Percentiles rank a stretch among this genome's conserved stretches.
phyloP scores from a whole-genome alignment of 805 yeast genomes.

The Maudiozyma turicensis region DNA sequence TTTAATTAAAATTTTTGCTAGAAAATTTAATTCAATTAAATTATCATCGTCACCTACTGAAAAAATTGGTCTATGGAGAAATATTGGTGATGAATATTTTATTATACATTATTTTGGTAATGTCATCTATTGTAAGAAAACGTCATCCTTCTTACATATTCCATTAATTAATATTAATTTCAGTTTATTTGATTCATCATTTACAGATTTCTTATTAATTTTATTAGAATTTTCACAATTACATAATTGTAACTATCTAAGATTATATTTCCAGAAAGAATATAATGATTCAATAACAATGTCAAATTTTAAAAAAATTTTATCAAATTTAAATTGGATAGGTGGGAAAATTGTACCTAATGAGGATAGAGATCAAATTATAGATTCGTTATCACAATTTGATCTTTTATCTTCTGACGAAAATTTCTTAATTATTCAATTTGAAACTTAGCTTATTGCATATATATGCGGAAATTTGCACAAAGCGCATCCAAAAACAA shows the following conservation, averaged over 20 bases:
- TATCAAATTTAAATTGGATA: constrained; percentile 26
- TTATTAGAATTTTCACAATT: constrained; percentile 21
- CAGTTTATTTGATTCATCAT: background rate
- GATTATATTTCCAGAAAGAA: constrained; percentile 19
- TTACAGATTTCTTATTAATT: constrained; percentile 22
- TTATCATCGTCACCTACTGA: background rate
- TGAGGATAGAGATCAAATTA: constrained; percentile 13
- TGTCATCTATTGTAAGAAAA: constrained; percentile 3
- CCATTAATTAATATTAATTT: constrained; percentile 8
- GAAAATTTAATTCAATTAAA: background rate
- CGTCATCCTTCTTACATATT: constrained; percentile 15
- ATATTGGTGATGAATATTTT: constrained; percentile 17
- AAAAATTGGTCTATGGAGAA: constrained; percentile 14
- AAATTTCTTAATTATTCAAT: constrained; percentile 21
- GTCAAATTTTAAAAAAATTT: constrained; percentile 13
- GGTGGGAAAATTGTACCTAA: constrained; percentile 24
- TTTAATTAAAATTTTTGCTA: background rate
- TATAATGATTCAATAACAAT: constrained; percentile 5
- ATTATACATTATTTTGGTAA: constrained; percentile 8
- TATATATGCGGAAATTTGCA: no score
- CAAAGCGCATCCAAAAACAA: no score
- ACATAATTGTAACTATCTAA: constrained; percentile 7
- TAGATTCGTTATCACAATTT: constrained; percentile 3
- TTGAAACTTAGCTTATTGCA: constrained; percentile 15
- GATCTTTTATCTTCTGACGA: constrained; percentile 20